These are phyloP conservation scores for Isoetes engelmannii DNA, from an alignment of 83 land plant genomes.

Conservation along the genomic window DNA sequence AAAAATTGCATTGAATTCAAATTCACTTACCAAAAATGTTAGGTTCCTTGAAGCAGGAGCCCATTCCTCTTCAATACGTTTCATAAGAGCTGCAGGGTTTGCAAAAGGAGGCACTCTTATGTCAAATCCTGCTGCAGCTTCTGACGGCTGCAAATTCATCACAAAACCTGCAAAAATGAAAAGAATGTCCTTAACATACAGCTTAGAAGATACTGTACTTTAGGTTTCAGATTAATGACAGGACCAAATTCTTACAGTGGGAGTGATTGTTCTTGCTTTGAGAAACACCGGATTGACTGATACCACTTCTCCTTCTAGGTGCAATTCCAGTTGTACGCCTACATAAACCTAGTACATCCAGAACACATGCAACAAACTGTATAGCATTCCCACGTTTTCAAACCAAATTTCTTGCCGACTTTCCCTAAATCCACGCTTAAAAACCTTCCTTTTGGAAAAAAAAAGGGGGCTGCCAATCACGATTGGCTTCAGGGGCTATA, in stretches of 20 bases:
- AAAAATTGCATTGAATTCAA: background rate
- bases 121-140: conserved; percentile 95
- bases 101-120: conserved; percentile 78
- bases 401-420: no score
- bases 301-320: conserved; percentile 80
- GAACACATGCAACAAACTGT: no score
- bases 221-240: background rate
- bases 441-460: no score
- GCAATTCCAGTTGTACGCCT: conserved; percentile 69
- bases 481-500: no score
- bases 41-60: conserved; percentile 90
- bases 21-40: conserved; percentile 54
- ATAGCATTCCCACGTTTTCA: no score
- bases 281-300: conserved; percentile 80
- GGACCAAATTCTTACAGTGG: conserved; percentile 44
- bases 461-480: no score
- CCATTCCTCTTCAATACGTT: conserved; percentile 85
- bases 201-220: background rate
- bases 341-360: no score
- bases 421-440: no score
- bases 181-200: background rate
- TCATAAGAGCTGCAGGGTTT: conserved; percentile 49
- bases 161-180: conserved; percentile 56
- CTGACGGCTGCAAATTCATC: conserved; percentile 97
- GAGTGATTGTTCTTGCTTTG: conserved; percentile 89